A percentile compares a stretch with the other conserved stretches of the same genome.
Conservation (phyloP, 441 rosid genomes). For the Arabidopsis lyrata region DNA sequence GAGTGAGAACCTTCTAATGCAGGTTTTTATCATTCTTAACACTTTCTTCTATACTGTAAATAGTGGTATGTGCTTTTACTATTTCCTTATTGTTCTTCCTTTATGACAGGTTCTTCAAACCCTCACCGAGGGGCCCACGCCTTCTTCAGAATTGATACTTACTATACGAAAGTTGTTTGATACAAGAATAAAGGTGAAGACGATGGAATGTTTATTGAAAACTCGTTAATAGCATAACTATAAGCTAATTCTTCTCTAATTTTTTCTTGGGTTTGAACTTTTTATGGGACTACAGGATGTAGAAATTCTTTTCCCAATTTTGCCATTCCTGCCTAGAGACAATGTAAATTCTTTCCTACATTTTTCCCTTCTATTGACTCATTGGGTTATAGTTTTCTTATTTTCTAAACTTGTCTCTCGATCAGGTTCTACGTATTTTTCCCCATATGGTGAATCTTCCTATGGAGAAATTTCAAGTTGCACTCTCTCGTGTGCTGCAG, state of each 20-base stretch:
- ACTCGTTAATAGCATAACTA: conserved; percentile 36
- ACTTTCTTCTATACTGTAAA: conserved; percentile 17
- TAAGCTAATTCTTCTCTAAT: conserved; percentile 43
- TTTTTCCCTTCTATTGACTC: conserved; percentile 14
- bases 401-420: conserved; percentile 23
- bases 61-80: conserved; percentile 27
- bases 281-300: conserved; percentile 70
- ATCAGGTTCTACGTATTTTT: conserved; percentile 73
- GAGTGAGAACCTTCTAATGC: conserved; percentile 86
- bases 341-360: conserved; percentile 59
- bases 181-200: conserved; percentile 85
- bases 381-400: conserved; percentile 17
- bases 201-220: conserved; percentile 15
- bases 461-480: conserved; percentile 83
- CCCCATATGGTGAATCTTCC: conserved; percentile 89
- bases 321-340: conserved; percentile 88
- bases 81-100: conserved; percentile 25
- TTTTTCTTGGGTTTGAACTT: conserved; percentile 38
- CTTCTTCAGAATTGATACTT: conserved; percentile 80
- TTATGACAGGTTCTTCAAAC: conserved; percentile 86
- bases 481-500: conserved; percentile 78
- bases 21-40: conserved; percentile 59
- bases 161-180: conserved; percentile 88
- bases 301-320: conserved; percentile 85
- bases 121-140: conserved; percentile 82